Evolutionary conservation across 495 filamentous ascomycete species (phyloP), one percentile per base, ranked within the genome.

Genomic region (Chaetomium cochliodes): DNA sequence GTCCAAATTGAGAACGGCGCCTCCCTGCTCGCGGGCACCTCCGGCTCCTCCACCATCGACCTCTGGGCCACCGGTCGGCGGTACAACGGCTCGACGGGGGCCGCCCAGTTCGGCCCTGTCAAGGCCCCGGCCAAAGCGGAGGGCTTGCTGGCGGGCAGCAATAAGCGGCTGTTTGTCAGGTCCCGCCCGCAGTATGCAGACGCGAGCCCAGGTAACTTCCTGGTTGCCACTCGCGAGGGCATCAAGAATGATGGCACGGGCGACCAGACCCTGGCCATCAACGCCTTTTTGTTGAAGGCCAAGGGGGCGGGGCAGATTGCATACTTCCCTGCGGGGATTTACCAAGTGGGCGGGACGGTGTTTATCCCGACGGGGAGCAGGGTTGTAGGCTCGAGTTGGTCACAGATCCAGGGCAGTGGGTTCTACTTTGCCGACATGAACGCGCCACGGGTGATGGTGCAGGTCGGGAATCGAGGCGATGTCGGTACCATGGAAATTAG

Each of bases 401-500:
- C 67, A 16, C 72, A 67, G 50, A 66, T 79, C 6, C 70, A 70
- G 51, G 71, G 67, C 80, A 33, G 16, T 0, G 84, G 84, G 4
- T 30, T 66, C 41, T 68, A 70, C 47, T 87, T 86, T 64, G 66
- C 71, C 9, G 73, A 87, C 25, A 30, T 46, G 16, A 52, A 9
- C 2, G 89, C 89, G 62, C 92, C 92, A 42, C 72, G 76, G 28
- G 83, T 86, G 0, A 82, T 90, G 22, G 83, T 91, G 67, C 84
- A 88, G 65, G 84, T 96, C 49, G 92, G 92, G 33, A 76, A 88
- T 46, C 76, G 83, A 16, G 92, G 92, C 25, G 90, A 94, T 42
- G 69, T 76, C 18, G 92, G 92, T 37, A 79, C 79, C n/a, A 84
- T 94, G 39, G 91, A 96, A 76, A 90, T 96, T 67, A 87, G 79